Conservation (phyloP, 768 basidiomycete genomes). For the Rhizopogon salebrosus region DNA sequence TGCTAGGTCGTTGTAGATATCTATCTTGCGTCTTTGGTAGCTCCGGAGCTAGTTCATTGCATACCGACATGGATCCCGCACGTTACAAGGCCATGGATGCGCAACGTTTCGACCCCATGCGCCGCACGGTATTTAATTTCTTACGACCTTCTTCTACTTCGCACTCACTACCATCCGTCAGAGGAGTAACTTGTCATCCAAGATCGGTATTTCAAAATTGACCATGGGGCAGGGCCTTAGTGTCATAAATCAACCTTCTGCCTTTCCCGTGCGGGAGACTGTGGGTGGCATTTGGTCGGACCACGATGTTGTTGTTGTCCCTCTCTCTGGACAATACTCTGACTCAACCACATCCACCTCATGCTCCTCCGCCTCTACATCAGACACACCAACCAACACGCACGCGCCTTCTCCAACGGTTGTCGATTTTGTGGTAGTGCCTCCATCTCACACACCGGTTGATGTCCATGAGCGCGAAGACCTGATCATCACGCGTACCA, state of each 20-base stretch:
- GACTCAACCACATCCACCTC: not conserved
- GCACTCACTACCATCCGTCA: slow-evolving; percentile 16
- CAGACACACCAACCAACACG: not conserved
- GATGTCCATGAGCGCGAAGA: slow-evolving; percentile 26
- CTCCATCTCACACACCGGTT: slow-evolving; percentile 13
- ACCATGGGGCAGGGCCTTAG: slow-evolving; percentile 26
- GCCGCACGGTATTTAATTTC: slow-evolving; percentile 15
- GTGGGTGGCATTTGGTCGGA: slow-evolving; percentile 30
- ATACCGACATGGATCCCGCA: slow-evolving; percentile 11
- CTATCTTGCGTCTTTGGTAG: not conserved
- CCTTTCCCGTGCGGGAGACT: slow-evolving; percentile 3
- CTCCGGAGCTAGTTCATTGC: not conserved
- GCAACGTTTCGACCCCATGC: slow-evolving; percentile 29
- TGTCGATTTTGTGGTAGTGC: not conserved
- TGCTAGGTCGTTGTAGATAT: not conserved
- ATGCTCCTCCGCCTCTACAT: not conserved
- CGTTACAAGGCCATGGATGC: slow-evolving; percentile 25
- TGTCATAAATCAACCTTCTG: not conserved
- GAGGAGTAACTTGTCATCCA: slow-evolving; percentile 13
- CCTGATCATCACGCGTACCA: slow-evolving; percentile 30
- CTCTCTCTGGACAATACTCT: slow-evolving; percentile 8
- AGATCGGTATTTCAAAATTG: slow-evolving; percentile 7
- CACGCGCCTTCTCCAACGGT: slow-evolving; percentile 4
- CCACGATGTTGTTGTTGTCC: slow-evolving; percentile 29
- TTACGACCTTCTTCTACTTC: slow-evolving; percentile 12